Evolutionary conservation across 2,329 filamentous ascomycete species (phyloP).

Genomic region (Esteya vermicola): DNA sequence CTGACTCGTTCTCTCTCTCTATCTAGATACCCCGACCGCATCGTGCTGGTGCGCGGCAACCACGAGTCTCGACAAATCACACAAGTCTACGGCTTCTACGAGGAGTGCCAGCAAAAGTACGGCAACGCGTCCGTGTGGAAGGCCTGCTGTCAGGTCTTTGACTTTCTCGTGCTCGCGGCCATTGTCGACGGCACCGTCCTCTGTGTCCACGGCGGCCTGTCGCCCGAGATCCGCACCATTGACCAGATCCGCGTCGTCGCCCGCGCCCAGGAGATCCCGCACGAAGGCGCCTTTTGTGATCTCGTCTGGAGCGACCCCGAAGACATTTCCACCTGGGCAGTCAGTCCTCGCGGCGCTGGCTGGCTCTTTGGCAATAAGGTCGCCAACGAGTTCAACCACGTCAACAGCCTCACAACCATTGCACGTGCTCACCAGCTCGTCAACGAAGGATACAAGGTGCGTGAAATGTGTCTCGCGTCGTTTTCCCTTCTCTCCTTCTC

Average conservation of each 20-base stretch:
- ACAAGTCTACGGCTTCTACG: constrained; percentile 98
- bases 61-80: constrained; percentile 97
- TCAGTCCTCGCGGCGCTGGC: constrained; percentile 88
- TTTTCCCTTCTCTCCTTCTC: not conserved
- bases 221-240: constrained; percentile 86
- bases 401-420: constrained; percentile 92
- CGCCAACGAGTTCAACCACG: constrained; percentile 92
- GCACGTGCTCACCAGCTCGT: constrained; percentile 95
- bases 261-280: constrained; percentile 91
- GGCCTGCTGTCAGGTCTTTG: constrained; percentile 98
- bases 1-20: constrained; percentile 12
- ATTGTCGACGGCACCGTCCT: constrained; percentile 98
- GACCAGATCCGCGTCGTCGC: constrained; percentile 99
- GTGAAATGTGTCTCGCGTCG: too few species aligned
- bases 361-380: constrained; percentile 98
- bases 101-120: constrained; percentile 95
- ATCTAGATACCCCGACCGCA: constrained; percentile 79
- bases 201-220: constrained; percentile 87
- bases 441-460: constrained; percentile 92
- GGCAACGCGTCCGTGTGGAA: constrained; percentile 99
- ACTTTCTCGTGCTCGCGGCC: constrained; percentile 89
- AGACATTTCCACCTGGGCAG: constrained; percentile 89
- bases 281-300: constrained; percentile 97
- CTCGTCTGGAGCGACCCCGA: constrained; percentile 97
- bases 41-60: constrained; percentile 93